A percentile compares a stretch with the other conserved stretches of the same genome.
phyloP scores from a whole-genome alignment of 2,329 filamentous ascomycete genomes.

The Laburnicola sp. region DNA sequence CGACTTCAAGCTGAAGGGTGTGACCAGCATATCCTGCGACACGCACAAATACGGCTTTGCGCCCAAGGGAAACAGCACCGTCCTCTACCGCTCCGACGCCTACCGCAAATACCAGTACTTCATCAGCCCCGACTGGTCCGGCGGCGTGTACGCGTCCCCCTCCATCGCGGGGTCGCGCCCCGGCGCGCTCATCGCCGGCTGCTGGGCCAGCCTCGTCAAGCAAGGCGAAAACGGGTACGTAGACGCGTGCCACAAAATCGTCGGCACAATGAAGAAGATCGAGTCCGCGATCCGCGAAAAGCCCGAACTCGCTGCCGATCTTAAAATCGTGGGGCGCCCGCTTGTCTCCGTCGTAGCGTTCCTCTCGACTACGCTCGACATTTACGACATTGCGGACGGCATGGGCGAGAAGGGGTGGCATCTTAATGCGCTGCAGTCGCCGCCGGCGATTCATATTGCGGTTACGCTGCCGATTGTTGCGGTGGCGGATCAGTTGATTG shows the following conservation, averaged over 20 bases:
- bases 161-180: slow-evolving; percentile 89
- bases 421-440: slow-evolving; percentile 88
- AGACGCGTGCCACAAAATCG: slow-evolving; percentile 82
- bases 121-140: slow-evolving; percentile 90
- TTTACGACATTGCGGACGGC: slow-evolving; percentile 91
- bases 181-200: slow-evolving; percentile 90
- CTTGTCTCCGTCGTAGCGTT: slow-evolving; percentile 92
- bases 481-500: slow-evolving; percentile 76
- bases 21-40: slow-evolving; percentile 93
- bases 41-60: slow-evolving; percentile 99
- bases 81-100: slow-evolving; percentile 80
- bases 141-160: slow-evolving; percentile 93
- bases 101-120: slow-evolving; percentile 94
- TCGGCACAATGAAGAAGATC: slow-evolving; percentile 83
- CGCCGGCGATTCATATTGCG: slow-evolving; percentile 89
- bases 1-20: slow-evolving; percentile 91
- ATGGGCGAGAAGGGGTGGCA: slow-evolving; percentile 90
- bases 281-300: slow-evolving; percentile 70
- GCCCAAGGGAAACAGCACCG: slow-evolving; percentile 92
- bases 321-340: slow-evolving; percentile 80
- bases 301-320: slow-evolving; percentile 68
- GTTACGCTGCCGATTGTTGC: slow-evolving; percentile 85
- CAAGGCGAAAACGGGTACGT: slow-evolving; percentile 88
- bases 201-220: slow-evolving; percentile 90
- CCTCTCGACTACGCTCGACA: slow-evolving; percentile 77